These are phyloP conservation scores for Pistacia integerrima DNA, from an alignment of 345 rosid species.

Conservation along the genomic window DNA sequence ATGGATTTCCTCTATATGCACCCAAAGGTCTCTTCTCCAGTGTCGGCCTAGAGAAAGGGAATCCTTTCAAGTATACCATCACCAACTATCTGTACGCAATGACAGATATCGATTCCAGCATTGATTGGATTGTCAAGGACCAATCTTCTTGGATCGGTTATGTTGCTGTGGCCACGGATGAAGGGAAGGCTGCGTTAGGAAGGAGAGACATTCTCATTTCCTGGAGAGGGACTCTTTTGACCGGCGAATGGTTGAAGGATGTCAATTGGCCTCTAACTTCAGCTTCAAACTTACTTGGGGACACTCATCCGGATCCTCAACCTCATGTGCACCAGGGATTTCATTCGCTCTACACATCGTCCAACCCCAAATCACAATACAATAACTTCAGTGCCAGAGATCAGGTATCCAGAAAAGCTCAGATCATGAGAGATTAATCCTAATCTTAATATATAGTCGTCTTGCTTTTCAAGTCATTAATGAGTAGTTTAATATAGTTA, in stretches of 20 bases:
- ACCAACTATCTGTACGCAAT: slow-evolving; percentile 43
- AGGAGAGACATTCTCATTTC: slow-evolving; percentile 33
- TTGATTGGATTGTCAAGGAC: not conserved
- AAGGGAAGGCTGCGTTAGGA: slow-evolving; percentile 37
- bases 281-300: slow-evolving; percentile 24
- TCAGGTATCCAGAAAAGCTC: slow-evolving; percentile 27
- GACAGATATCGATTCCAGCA: not conserved
- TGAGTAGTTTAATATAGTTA: too few species aligned
- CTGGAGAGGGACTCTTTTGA: slow-evolving; percentile 35
- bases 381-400: slow-evolving; percentile 33
- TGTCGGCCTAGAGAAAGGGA: slow-evolving; percentile 33
- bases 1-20: slow-evolving; percentile 31
- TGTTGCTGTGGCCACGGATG: slow-evolving; percentile 52
- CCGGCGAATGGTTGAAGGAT: not conserved
- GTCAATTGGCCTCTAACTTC: not conserved
- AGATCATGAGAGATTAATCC: too few species aligned
- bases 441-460: too few species aligned
- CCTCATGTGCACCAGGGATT: slow-evolving; percentile 40
- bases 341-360: slow-evolving; percentile 25
- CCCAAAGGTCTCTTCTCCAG: slow-evolving; percentile 27
- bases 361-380: not conserved
- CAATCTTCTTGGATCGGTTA: slow-evolving; percentile 49
- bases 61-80: slow-evolving; percentile 41
- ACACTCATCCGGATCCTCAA: not conserved
- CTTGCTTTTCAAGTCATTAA: too few species aligned